Evolutionary conservation across 2,329 filamentous ascomycete genomes (phyloP).

Genomic region (Ampelomyces quisqualis): DNA sequence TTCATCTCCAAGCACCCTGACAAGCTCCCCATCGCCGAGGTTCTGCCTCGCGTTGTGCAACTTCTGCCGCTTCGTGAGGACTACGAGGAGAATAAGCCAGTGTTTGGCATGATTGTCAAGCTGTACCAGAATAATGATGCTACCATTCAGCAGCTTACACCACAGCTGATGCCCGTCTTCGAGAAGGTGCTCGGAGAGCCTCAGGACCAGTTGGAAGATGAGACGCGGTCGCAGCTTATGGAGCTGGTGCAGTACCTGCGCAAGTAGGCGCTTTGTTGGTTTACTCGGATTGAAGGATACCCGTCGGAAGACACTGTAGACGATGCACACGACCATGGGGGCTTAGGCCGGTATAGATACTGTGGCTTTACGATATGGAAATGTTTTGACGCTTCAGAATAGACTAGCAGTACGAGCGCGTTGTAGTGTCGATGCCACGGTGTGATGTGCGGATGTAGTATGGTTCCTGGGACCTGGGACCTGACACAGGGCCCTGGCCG

Average conservation of each 20-base stretch:
- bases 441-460: no score
- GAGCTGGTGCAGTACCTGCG: constrained; percentile 60
- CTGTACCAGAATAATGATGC: constrained; percentile 73
- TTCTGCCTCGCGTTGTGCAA: constrained; percentile 76
- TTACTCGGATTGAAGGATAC: constrained; percentile 23
- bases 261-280: constrained; percentile 32
- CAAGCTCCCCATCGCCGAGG: constrained; percentile 74
- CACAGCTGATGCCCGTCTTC: constrained; percentile 68
- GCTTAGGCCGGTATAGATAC: constrained; percentile 18
- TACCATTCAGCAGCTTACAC: constrained; percentile 68
- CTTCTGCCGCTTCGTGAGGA: constrained; percentile 88
- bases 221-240: constrained; percentile 66
- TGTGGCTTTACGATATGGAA: constrained; percentile 20
- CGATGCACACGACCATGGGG: constrained; percentile 16
- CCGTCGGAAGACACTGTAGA: constrained; percentile 31
- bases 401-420: no score
- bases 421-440: no score
- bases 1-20: constrained; percentile 92
- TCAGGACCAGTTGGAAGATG: constrained; percentile 72
- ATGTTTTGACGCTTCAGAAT: no score
- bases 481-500: no score
- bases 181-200: constrained; percentile 70
- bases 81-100: constrained; percentile 92
- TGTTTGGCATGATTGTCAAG: constrained; percentile 86
- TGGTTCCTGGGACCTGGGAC: no score